Conservation (phyloP, 2,329 filamentous ascomycete species). For the Fusarium subtropicale region DNA sequence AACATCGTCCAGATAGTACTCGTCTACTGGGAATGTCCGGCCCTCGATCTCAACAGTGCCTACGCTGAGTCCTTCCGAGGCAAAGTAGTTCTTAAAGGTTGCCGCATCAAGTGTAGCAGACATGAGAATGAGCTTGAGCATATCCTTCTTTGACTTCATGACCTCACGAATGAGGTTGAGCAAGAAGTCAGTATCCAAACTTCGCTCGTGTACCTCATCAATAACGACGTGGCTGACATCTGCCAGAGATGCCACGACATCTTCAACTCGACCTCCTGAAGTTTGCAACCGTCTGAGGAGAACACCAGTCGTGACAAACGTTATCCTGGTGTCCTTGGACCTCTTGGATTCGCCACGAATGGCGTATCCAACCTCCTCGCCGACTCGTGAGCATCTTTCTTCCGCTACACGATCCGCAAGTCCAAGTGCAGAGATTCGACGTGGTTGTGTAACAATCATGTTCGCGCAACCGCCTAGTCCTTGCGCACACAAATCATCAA, state of each 20-base stretch:
- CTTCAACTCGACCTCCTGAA: conserved; percentile 81
- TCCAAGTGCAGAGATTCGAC: conserved; percentile 92
- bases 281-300: conserved; percentile 92
- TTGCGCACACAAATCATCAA: conserved; percentile 87
- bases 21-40: conserved; percentile 88
- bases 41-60: conserved; percentile 87
- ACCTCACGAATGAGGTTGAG: conserved; percentile 87
- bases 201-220: conserved; percentile 96
- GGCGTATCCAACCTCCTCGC: conserved; percentile 90
- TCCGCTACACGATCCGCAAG: conserved; percentile 95
- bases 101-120: conserved; percentile 92
- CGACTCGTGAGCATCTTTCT: conserved; percentile 85
- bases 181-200: conserved; percentile 97
- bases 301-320: conserved; percentile 99
- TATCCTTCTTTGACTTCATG: conserved; percentile 85
- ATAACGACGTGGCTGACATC: conserved; percentile 96
- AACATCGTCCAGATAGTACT: conserved; percentile 91
- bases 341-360: conserved; percentile 94
- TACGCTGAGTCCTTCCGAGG: conserved; percentile 76
- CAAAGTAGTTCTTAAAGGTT: conserved; percentile 68
- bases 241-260: conserved; percentile 82
- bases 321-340: conserved; percentile 84
- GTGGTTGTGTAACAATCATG: conserved; percentile 95
- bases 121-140: conserved; percentile 96
- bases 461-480: conserved; percentile 82